These are phyloP conservation scores for Lentinula novae-zelandiae DNA, from an alignment of 1,284 basidiomycete genomes.

Conservation along the genomic window DNA sequence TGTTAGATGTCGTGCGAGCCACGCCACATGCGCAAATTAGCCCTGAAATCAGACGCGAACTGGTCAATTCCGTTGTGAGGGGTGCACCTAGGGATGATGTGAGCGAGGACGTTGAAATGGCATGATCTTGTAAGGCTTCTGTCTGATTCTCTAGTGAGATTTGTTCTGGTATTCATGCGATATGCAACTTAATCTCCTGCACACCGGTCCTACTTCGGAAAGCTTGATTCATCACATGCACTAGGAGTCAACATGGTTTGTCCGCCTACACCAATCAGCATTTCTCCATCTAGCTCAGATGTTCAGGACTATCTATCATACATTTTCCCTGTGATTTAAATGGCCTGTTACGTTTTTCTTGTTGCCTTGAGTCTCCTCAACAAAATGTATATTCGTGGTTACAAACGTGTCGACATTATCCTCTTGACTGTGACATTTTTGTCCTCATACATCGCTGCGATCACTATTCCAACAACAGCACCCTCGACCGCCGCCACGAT, in stretches of 20 bases:
- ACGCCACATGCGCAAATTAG: constrained; percentile 89
- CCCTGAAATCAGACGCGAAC: constrained; percentile 87
- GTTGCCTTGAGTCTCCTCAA: background rate
- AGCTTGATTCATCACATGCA: background rate
- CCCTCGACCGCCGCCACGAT: constrained; percentile 28
- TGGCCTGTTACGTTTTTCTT: background rate
- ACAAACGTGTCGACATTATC: background rate
- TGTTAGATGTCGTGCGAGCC: constrained; percentile 90
- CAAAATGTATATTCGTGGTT: background rate
- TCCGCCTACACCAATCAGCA: background rate
- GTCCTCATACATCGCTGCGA: background rate
- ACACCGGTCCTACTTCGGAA: too few species aligned
- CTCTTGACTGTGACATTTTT: background rate
- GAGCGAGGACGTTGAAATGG: constrained; percentile 60
- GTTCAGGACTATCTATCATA: background rate
- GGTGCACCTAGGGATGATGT: constrained; percentile 58
- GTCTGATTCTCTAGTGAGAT: too few species aligned
- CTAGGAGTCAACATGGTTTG: background rate
- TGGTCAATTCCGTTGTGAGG: constrained; percentile 69
- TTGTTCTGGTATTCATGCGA: background rate
- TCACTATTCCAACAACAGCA: constrained; percentile 27
- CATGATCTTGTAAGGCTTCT: constrained; percentile 25
- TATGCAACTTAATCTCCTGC: background rate
- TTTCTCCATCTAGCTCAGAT: constrained; percentile 1
- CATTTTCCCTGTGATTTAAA: too few species aligned